Base-by-base conservation (phyloP, 768 basidiomycete species). In the Phylloporus scabripes region DNA sequence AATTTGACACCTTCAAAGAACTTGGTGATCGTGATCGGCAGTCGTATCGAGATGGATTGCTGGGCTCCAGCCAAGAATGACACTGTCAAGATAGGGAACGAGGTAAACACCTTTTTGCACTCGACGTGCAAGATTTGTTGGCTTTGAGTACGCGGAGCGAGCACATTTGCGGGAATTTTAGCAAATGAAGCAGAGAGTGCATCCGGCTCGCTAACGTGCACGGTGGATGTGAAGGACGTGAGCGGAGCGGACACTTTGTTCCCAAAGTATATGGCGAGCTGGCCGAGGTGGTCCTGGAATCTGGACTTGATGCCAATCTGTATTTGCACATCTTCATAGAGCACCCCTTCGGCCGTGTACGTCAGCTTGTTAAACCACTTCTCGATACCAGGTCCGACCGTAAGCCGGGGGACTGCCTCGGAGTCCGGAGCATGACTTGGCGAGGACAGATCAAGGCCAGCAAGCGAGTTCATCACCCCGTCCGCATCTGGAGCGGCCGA, bases 261-360 rank as follows among this genome's bases (percentile, higher is more conserved):
- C 56, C 96, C 96, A 53, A 98, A 78, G 71, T 96, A 98, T 32
- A 99, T 73, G 21, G 94, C 94, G 42, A 99, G 62, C 60, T 97
- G 92, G 14, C 95, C 96, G 33, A 93, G 79, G 60, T 95, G 88
- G 14, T 90, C 88, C 65, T 98, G 95, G 66, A 89, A 99, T 60
- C 93, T 87, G 26, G 93, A 92, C 72, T 98, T 99, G 72, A 98
- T 69, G 29, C 96, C 96, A 45, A 99, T 81, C 64, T 98, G 95
- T 38, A 99, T 80, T 68, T 95, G 91, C 8, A 89, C 80, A 58
- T 98, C 95, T 68, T 99, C 96, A 68, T 90, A 98, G 11, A 99
- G 76, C 29, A 98, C 82, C 39, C 96, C 96, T 53, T 98, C 96
- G 14, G 77, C 65, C 24, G 70, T 75, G 67, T 83, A 92, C 1